Conservation (phyloP, 352 stramenopile species). For the Phytophthora tubulina region DNA sequence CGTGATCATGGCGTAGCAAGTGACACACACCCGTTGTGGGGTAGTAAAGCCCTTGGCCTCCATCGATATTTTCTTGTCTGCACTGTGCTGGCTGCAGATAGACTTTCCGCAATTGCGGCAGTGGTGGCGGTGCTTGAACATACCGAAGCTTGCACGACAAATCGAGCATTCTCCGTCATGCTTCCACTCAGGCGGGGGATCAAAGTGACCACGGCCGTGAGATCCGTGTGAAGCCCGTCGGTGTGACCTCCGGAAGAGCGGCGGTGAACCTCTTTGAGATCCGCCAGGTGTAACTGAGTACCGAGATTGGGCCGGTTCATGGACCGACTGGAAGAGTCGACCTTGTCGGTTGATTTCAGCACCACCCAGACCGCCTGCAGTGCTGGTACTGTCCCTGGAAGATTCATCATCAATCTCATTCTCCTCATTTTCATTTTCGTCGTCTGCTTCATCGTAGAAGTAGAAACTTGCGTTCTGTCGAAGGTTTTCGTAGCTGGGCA, state of each 20-base stretch:
- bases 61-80: constrained; percentile 84
- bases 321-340: constrained; percentile 35
- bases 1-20: constrained; percentile 77
- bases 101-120: constrained; percentile 87
- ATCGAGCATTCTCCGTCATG: constrained; percentile 83
- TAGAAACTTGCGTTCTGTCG: constrained; percentile 29
- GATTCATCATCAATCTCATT: constrained; percentile 29
- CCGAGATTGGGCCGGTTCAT: constrained; percentile 16
- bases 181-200: constrained; percentile 77
- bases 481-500: constrained; percentile 62
- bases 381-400: constrained; percentile 35
- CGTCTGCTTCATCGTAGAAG: constrained; percentile 35
- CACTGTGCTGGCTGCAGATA: constrained; percentile 85
- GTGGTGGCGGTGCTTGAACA: constrained; percentile 90
- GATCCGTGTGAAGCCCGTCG: constrained; percentile 43
- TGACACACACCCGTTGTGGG: constrained; percentile 82
- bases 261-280: constrained; percentile 36
- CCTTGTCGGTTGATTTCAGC: constrained; percentile 16
- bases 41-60: constrained; percentile 76
- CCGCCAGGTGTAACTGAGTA: constrained; percentile 25
- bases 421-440: constrained; percentile 27
- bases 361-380: constrained; percentile 13
- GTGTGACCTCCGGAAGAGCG: constrained; percentile 32
- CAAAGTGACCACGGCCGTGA: constrained; percentile 41
- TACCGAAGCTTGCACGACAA: constrained; percentile 76